Evolutionary conservation across 2,329 filamentous ascomycete species (phyloP), one percentile per base, ranked within the genome.

Genomic region (Sporothrix inflata): DNA sequence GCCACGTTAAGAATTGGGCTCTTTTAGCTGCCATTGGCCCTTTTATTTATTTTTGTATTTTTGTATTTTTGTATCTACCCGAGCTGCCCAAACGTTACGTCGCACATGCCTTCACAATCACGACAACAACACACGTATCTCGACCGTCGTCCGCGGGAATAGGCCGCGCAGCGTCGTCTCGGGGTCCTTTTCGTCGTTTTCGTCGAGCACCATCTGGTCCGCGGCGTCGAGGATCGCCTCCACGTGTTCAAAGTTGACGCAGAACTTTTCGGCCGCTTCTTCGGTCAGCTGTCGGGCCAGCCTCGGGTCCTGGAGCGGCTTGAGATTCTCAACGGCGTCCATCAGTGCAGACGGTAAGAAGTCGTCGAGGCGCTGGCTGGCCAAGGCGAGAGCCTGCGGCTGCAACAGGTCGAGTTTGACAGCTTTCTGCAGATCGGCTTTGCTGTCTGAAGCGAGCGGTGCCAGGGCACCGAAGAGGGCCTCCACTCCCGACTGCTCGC

Each of bases 321-420:
- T 91, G 34, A 98, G 81, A 73, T 94, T 93, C 68, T 96, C 92
- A 76, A 93, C 90, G 2, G 94, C 94, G 79, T 99, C 96, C 85
- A 98, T 95, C 40, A 97, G 86, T 2, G 95, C 96, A 1, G 94
- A 97, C 0, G 96, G 94, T 30, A 99, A 84, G 82, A 98, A 99
- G 74, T 94, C 90, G 78, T 99, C 96, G 7, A 99, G 85, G 53
- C 86, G 87, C 77, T 94, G 92, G 77, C 93, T 93, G 1, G 91
- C 90, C 67, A 85, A 82, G 1, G 87, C 82, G n/a, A 98, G 84
- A 0, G 86, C 81, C 5, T 86, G 82, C 0, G 88, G 86, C 73
- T 90, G 86, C 78, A 93, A 88, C 4, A 86, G 81, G 0, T 86
- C 83, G 1, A 91, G 83, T 0, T 78, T 78, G 1, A 84, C 79